Percentiles rank a stretch among this genome's conserved stretches.
Evolutionary conservation across 2,329 filamentous ascomycete species (phyloP).

Genomic region (Sclerotinia minor): DNA sequence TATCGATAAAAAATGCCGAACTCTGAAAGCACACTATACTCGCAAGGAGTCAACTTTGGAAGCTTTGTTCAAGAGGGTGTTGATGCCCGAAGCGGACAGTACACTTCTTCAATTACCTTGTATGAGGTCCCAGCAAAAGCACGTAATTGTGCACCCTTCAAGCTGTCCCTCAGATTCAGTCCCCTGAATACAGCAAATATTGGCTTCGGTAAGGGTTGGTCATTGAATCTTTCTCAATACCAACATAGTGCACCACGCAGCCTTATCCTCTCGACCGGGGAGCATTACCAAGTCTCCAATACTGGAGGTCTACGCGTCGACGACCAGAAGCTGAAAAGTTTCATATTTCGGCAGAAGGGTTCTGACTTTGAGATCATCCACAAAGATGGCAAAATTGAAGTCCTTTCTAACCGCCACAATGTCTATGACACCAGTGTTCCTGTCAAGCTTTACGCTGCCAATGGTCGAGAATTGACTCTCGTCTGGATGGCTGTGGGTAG

Average conservation of each 20-base stretch:
- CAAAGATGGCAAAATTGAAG: neutral
- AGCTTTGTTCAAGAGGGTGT: neutral
- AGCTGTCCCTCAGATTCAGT: neutral
- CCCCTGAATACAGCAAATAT: neutral
- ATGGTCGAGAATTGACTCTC: neutral
- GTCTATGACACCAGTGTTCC: neutral
- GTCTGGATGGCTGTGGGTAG: neutral
- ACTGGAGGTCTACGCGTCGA: neutral
- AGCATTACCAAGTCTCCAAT: neutral
- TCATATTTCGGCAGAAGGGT: neutral
- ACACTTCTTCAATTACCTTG: neutral
- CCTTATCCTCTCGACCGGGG: neutral
- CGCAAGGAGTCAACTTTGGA: neutral
- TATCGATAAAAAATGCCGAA: neutral
- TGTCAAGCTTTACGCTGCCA: neutral
- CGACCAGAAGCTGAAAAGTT: neutral
- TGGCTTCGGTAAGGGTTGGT: neutral
- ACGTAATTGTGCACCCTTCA: neutral
- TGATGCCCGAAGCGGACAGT: neutral
- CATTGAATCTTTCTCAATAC: neutral
- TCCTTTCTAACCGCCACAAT: neutral
- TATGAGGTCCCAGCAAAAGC: neutral
- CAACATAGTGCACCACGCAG: neutral
- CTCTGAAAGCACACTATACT: neutral
- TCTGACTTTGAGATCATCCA: neutral